Base-by-base conservation (phyloP, 257 asterid genomes). In the Verbena officinalis region DNA sequence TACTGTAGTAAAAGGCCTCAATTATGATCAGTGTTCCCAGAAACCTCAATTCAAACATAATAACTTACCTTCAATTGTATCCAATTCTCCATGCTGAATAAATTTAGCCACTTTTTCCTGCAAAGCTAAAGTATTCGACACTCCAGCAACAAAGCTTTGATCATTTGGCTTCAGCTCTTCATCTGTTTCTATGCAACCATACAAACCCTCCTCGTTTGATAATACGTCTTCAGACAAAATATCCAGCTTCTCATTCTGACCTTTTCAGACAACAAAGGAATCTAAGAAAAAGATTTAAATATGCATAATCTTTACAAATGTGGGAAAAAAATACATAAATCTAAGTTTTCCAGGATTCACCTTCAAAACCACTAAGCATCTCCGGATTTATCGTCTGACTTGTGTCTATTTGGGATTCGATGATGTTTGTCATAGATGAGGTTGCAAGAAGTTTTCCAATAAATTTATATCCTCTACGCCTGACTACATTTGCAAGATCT, bases 391-490 rank as follows among this genome's bases (percentile, higher is more conserved):
- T 83, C 67, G 49, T 67, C 74, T 77, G 74, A 62, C 59, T 68
- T 27, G 75, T 73, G 67, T 72, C 83, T 40, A 55, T 45, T 43
- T 57, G 54, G 19, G 81, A 69, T 11, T 14, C 59, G 3, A 6
- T 44, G 45, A 68, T n/a, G 56, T 60, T 65, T 56, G 16, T 50
- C 1, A 38, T 20, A 38, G 80, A 40, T 11, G 94, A 70, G 36
- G 61, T 59, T 64, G 78, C 75, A 34, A 93, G 90, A 69, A 90
- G 90, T 71, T 84, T 75, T 75, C 72, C 72, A 24, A 93, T 76
- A 48, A 80, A 77, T 55, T 86, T 86, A 70, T 93, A 90, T 62
- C 99, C 99, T 81, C 99, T 80, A 69, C 97, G 85, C 77, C 99
- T 77, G 65, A 93, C 97, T 24, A 93, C 67, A 63, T 93, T 81